A percentile compares a stretch with the other conserved stretches of the same genome.
phyloP scores from a whole-genome alignment of 306 rosid species.

The Dalbergia oliveri region DNA sequence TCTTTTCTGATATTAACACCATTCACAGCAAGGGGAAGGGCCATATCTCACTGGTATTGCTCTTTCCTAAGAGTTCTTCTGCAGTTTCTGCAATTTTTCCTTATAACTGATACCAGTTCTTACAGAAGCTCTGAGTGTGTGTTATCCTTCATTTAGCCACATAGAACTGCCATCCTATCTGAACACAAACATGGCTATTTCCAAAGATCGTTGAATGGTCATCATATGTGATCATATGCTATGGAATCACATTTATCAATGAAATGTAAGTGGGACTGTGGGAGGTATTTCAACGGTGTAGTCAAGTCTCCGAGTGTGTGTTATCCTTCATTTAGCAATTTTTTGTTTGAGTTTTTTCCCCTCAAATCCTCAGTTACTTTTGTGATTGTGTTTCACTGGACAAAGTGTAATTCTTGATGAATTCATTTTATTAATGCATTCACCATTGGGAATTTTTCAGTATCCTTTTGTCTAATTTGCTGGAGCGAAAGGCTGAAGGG shows the following conservation, averaged over 20 bases:
- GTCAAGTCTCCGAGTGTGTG: background rate
- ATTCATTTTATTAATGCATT: slow-evolving; percentile 5
- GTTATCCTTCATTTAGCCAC: too few species aligned
- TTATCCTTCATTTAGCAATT: background rate
- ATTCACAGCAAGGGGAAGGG: too few species aligned
- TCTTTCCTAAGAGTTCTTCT: too few species aligned
- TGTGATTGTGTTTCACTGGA: slow-evolving; percentile 10
- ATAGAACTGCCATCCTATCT: too few species aligned
- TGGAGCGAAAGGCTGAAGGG: slow-evolving; percentile 71
- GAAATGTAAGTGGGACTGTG: background rate
- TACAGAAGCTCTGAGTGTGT: too few species aligned
- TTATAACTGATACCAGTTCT: too few species aligned
- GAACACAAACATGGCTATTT: too few species aligned
- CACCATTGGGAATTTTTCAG: slow-evolving; percentile 58
- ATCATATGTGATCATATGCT: background rate
- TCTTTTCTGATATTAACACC: too few species aligned
- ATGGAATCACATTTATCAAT: slow-evolving; percentile 6
- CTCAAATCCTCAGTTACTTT: background rate
- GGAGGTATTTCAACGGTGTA: background rate
- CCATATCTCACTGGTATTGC: too few species aligned
- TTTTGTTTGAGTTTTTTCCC: background rate
- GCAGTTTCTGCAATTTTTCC: too few species aligned
- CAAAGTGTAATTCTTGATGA: slow-evolving; percentile 30
- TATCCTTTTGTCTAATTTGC: slow-evolving; percentile 66
- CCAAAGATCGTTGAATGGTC: too few species aligned